Percentiles rank a stretch among this genome's conserved stretches.
Conservation (phyloP, 805 yeast species). For the Yarrowia yakushimensis region DNA sequence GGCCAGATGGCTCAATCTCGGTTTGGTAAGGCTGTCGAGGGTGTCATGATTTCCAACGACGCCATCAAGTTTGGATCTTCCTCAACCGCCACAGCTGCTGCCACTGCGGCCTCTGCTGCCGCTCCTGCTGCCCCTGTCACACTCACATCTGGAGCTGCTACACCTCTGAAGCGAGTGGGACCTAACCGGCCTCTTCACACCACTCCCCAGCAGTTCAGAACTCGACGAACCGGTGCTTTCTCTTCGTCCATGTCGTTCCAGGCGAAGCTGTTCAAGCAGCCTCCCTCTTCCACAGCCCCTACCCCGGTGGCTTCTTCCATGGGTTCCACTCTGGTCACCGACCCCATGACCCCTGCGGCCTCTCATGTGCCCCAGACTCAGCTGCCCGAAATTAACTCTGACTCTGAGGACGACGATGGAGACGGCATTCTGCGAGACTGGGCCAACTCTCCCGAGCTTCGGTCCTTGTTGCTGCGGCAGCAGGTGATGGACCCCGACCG, state of each 20-base stretch:
- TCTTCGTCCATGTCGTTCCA: conserved; percentile 20
- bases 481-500: conserved; percentile 55
- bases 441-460: conserved; percentile 60
- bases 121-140: background rate
- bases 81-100: background rate
- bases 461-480: conserved; percentile 48
- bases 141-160: background rate
- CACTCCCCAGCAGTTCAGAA: conserved; percentile 25
- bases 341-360: conserved; percentile 21
- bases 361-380: conserved; percentile 19
- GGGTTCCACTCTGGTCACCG: background rate
- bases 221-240: conserved; percentile 2
- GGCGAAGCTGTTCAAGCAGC: conserved; percentile 22
- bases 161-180: conserved; percentile 6
- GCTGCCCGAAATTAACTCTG: conserved; percentile 38
- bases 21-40: conserved; percentile 6
- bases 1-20: conserved; percentile 8
- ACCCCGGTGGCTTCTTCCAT: background rate
- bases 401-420: conserved; percentile 53
- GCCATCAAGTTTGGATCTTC: conserved; percentile 34
- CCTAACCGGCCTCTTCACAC: conserved; percentile 21
- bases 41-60: conserved; percentile 32
- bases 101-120: background rate
- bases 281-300: background rate
- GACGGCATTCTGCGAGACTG: conserved; percentile 51